Conservation (phyloP, 2,329 filamentous ascomycete species). For the Stagonosporopsis rhizophila region DNA sequence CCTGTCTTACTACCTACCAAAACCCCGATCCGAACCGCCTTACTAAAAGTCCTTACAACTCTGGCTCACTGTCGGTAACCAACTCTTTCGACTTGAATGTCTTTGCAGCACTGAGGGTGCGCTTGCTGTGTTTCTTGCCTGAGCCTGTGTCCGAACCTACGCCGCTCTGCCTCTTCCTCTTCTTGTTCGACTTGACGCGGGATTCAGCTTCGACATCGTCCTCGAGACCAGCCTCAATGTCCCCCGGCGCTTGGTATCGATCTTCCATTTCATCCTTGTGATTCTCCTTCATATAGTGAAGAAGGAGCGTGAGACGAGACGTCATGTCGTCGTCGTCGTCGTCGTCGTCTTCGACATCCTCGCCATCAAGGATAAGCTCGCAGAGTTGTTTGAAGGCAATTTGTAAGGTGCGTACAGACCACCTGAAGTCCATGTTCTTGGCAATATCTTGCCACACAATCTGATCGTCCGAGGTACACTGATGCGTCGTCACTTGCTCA, state of each 20-base stretch:
- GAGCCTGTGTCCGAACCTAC: not conserved
- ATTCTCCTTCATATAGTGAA: conserved; percentile 23
- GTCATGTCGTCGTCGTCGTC: conserved; percentile 7
- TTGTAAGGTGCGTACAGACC: conserved; percentile 34
- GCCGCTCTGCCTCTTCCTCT: conserved; percentile 18
- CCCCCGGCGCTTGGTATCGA: conserved; percentile 17
- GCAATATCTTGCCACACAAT: conserved; percentile 42
- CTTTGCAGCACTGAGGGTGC: not conserved
- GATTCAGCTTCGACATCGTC: not conserved
- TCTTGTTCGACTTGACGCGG: conserved; percentile 3
- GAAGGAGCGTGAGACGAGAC: conserved; percentile 30
- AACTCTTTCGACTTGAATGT: conserved; percentile 19
- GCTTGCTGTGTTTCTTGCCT: not conserved
- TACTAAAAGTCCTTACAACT: not conserved
- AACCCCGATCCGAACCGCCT: too few relatives aligned
- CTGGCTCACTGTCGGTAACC: conserved; percentile 16
- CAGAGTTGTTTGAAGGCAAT: conserved; percentile 27
- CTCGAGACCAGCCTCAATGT: not conserved
- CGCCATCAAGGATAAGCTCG: conserved; percentile 12
- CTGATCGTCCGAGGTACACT: conserved; percentile 37
- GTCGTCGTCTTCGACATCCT: conserved; percentile 5
- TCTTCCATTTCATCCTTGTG: conserved; percentile 22
- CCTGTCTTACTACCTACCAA: not conserved
- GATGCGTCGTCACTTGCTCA: conserved; percentile 4
- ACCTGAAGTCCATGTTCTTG: conserved; percentile 10